Conservation (phyloP, 1,139 yeast species). For the Blastobotrys illinoisensis region DNA sequence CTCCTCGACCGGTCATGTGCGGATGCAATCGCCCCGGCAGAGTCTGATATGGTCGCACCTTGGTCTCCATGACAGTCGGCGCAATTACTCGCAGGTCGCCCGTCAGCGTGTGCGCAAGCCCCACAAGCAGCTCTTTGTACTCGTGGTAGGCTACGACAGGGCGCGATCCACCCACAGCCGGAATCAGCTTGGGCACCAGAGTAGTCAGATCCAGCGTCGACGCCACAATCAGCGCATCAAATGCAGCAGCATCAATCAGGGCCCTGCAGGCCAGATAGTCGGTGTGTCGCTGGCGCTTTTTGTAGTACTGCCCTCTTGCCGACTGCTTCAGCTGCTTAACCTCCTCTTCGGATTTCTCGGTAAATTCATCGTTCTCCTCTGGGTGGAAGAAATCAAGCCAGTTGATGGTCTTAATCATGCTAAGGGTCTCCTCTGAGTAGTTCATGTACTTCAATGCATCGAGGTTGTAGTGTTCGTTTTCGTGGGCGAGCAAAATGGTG, state of each 20-base stretch:
- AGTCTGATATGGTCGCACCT: conserved; percentile 85
- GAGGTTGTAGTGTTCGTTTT: conserved; percentile 84
- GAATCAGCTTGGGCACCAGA: conserved; percentile 56
- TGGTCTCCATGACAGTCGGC: conserved; percentile 75
- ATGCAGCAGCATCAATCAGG: conserved; percentile 51
- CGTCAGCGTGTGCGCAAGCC: conserved; percentile 61
- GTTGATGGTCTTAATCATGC: conserved; percentile 64
- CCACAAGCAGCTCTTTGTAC: conserved; percentile 71
- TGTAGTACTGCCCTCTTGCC: conserved; percentile 61
- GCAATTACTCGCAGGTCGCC: conserved; percentile 69
- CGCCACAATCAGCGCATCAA: conserved; percentile 74
- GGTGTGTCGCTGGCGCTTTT: conserved; percentile 55
- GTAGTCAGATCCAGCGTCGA: conserved; percentile 67
- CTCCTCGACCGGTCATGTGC: conserved; percentile 86
- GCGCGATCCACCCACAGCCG: conserved; percentile 76
- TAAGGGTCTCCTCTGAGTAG: conserved; percentile 48
- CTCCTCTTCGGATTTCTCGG: conserved; percentile 42
- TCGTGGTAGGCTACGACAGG: conserved; percentile 80
- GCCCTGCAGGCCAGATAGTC: conserved; percentile 41
- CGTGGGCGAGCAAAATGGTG: conserved; percentile 71
- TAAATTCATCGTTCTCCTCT: conserved; percentile 47
- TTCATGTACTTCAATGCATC: conserved; percentile 61
- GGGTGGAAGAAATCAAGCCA: conserved; percentile 83
- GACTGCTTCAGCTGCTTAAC: conserved; percentile 51
- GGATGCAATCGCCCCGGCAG: conserved; percentile 95